Evolutionary conservation across 2,329 filamentous ascomycete genomes (phyloP).

Genomic region (Corynespora cassiicola): DNA sequence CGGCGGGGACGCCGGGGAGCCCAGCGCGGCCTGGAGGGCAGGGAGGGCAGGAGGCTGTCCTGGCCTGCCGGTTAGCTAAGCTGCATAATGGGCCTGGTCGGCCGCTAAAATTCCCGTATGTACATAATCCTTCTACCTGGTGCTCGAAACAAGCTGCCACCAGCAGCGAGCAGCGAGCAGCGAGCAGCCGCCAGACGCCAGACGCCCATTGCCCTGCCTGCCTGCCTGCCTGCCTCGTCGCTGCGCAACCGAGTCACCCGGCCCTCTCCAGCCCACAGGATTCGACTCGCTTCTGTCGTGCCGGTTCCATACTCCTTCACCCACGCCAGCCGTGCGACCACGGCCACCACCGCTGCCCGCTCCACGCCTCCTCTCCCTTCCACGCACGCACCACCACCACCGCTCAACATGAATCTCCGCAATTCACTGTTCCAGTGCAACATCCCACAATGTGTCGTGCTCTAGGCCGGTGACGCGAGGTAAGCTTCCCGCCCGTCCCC

Average conservation of each 20-base stretch:
- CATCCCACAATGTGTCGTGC: slow-evolving; percentile 34
- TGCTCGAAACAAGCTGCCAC: slow-evolving; percentile 4
- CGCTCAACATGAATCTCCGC: slow-evolving; percentile 30
- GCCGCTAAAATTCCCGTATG: no score
- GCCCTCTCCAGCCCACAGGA: no score
- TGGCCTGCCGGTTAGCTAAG: slow-evolving; percentile 8
- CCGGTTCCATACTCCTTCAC: no score
- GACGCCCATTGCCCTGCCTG: not conserved
- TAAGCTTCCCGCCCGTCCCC: slow-evolving; percentile 16
- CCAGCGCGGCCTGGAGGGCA: not conserved
- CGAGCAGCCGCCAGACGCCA: not conserved
- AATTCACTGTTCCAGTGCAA: slow-evolving; percentile 29
- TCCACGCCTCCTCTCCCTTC: slow-evolving; percentile 12
- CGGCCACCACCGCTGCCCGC: slow-evolving; percentile 21
- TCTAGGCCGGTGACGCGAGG: slow-evolving; percentile 31
- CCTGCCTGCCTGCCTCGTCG: no score
- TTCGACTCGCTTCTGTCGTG: no score
- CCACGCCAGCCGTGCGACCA: slow-evolving; percentile 1
- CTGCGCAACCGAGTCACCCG: no score
- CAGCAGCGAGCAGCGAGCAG: not conserved
- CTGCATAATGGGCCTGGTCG: no score
- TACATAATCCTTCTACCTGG: no score
- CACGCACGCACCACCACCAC: slow-evolving; percentile 2
- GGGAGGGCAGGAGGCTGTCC: slow-evolving; percentile 3
- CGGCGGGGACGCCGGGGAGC: no score